Evolutionary conservation across 1,139 yeast genomes (phyloP), one percentile per base, ranked within the genome.

Genomic region (Candida sp.): DNA sequence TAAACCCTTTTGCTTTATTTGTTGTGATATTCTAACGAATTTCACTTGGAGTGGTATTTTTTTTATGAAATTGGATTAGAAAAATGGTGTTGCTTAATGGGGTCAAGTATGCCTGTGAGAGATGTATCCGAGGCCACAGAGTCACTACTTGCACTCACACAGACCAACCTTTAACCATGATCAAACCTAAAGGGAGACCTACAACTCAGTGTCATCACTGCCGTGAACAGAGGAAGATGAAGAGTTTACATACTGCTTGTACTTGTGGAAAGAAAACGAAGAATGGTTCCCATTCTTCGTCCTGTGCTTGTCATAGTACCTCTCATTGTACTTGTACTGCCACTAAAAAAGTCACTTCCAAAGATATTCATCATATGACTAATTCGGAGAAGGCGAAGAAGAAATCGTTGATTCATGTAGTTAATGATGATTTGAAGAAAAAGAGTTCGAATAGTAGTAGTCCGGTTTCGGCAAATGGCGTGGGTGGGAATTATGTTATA

Each of bases 141-240:
- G 98, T 91, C 35, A 87, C 97, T 2, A 82, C 96, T 5, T 93
- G 99, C 64, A 83, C 85, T 42, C 99, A 93, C 61, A 83, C 93
- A 1, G 96, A 93, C 54, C 89, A 87, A 58, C 96, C 95, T 3
- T 69, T 93, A 51, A 84, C 88, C 59, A 85, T 86, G 88, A 91
- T 93, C 62, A 91, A 91, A 61, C 97, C 96, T 9, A 93, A 91
- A 61, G 99, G 99, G 4, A 74, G 99, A 44, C 99, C 99, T 1
- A 82, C 96, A 0, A 84, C 96, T 3, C 97, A 90, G 60, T 91
- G 98, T 57, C 74, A 77, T 36, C 96, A 87, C 59, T 91, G 98
- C 60, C 82, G 93, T 48, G 93, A 86, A 45, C 81, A 83, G 55
- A 73, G 97, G 37, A 86, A 84, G 59, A 61, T 73, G 48, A 85